Evolutionary conservation across 1,139 yeast species (phyloP), one percentile per base, ranked within the genome.

Genomic region (Protomyces inouyei): DNA sequence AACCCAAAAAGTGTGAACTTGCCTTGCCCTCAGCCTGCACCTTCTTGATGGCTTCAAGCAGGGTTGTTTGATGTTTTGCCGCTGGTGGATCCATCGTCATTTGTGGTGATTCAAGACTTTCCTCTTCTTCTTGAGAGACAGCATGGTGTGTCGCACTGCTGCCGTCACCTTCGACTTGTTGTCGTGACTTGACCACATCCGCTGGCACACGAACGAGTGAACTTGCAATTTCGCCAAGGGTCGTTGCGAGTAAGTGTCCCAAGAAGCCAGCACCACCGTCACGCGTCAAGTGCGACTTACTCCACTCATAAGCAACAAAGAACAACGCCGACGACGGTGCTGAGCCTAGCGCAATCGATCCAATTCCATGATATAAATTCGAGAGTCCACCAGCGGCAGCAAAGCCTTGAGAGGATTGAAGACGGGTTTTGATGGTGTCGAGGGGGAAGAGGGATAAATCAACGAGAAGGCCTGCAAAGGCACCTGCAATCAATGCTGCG

Each of bases 371-470:
- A 72, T 93, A 93, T 21, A 95, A 86, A 0, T 98, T 98, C 61
- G 76, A 78, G 83, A 93, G 92, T 1, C 97, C 98, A 36, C 98
- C 98, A 75, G 92, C 92, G 28, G 76, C 79, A 74, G 90, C 88
- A 72, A 93, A 92, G 0, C 98, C 98, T 32, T 97, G 97, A 72
- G 85, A 85, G 38, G 98, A 98, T 75, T 93, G 99, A 23, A 93
- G 78, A 66, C 99, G 78, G 0, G 99, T 93, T 76, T 93, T 93
- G 68, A 93, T 72, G 1, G 99, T 95, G 72, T 95, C 99, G 54
- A 93, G 90, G 10, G 99, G 98, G 78, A 93, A 93, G 76, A 93
- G 93, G 8, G 88, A 91, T 55, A 93, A 79, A 76, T 93, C 99
- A 0, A 97, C 92, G 8, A 95, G 86, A 2, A 97, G 92, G 14